These are phyloP conservation scores for Aristolochia fimbriata DNA, from an alignment of 164 flowering plant species.

Conservation along the genomic window DNA sequence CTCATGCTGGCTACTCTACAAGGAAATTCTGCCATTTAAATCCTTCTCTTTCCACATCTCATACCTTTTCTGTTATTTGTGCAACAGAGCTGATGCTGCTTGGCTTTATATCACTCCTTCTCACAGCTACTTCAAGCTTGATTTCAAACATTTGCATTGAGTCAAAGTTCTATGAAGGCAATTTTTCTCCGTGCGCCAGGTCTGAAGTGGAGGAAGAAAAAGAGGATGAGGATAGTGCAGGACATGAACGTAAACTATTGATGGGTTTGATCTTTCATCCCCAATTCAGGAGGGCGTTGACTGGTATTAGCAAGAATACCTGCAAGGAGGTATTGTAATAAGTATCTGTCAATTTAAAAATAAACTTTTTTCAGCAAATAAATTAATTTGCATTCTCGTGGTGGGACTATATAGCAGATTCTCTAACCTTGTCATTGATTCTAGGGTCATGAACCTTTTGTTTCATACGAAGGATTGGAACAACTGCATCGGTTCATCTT, in stretches of 20 bases:
- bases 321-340: conserved; percentile 60
- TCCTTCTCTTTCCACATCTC: not conserved
- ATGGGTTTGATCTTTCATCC: conserved; percentile 27
- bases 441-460: conserved; percentile 91
- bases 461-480: conserved; percentile 94
- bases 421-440: not conserved
- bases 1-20: not conserved
- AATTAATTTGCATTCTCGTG: conserved; percentile 2
- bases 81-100: conserved; percentile 92
- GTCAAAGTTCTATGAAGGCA: conserved; percentile 61
- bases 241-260: conserved; percentile 47
- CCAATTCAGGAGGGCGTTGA: conserved; percentile 48
- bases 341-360: not conserved
- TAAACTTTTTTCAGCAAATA: not conserved
- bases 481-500: conserved; percentile 97
- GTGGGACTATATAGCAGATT: not conserved
- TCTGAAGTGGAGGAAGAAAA: conserved; percentile 41
- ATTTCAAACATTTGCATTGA: conserved; percentile 87
- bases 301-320: conserved; percentile 36
- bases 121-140: conserved; percentile 85
- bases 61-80: conserved; percentile 11
- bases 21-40: not conserved
- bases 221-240: conserved; percentile 26
- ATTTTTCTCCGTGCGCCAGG: conserved; percentile 71
- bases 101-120: conserved; percentile 91